Evolutionary conservation across 2,329 filamentous ascomycete species (phyloP).

Genomic region (Zopfia rhizophila): DNA sequence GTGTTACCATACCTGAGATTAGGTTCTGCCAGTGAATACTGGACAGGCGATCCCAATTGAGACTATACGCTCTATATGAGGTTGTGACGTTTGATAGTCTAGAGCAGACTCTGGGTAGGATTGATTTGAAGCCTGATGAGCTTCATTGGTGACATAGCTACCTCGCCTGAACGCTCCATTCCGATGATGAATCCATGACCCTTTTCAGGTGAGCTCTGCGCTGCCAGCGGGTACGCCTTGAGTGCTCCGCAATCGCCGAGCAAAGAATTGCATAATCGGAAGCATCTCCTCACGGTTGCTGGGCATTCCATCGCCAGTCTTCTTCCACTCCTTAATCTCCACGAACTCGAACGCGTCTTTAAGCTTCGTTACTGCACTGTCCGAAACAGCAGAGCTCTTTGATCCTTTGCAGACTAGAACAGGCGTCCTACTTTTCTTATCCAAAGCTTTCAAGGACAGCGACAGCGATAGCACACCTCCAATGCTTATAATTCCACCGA

Average conservation of each 20-base stretch:
- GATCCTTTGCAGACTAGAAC: constrained; percentile 70
- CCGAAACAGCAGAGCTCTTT: constrained; percentile 64
- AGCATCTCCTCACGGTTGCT: constrained; percentile 83
- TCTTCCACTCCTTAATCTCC: constrained; percentile 56
- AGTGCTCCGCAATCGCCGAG: constrained; percentile 69
- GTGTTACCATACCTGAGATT: too few species aligned
- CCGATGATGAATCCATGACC: too few species aligned
- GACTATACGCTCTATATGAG: too few species aligned
- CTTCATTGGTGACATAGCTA: too few species aligned
- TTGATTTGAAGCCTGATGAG: too few species aligned
- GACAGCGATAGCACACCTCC: constrained; percentile 66
- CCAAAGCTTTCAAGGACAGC: constrained; percentile 37
- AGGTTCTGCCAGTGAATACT: too few species aligned
- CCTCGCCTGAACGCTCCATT: too few species aligned
- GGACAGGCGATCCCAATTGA: too few species aligned
- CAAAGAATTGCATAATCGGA: constrained; percentile 87
- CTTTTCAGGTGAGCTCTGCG: constrained; percentile 57
- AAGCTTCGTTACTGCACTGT: constrained; percentile 70
- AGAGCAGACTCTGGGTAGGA: too few species aligned
- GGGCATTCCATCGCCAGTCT: constrained; percentile 84
- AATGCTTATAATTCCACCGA: constrained; percentile 70
- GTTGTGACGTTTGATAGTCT: too few species aligned
- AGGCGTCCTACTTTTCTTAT: constrained; percentile 69
- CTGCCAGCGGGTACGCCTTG: constrained; percentile 64
- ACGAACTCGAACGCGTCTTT: constrained; percentile 69